Base-by-base conservation (phyloP, 768 basidiomycete species). In the Hortiboletus campestris region DNA sequence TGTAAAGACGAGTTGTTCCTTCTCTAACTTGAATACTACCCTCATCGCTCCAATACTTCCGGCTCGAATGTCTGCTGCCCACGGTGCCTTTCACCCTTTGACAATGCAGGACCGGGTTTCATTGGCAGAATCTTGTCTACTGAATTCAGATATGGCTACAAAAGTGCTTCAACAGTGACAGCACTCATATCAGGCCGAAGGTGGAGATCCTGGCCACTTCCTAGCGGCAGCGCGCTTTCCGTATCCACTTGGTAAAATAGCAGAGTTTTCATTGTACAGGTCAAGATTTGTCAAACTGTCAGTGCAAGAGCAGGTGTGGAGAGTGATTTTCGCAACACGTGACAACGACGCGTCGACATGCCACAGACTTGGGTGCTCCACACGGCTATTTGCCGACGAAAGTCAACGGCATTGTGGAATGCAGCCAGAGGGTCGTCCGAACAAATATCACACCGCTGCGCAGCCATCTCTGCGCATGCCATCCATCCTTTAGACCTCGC, bases 321-420 rank as follows among this genome's bases (percentile, higher is more conserved):
- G 22, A 46, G 42, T 67, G 66, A 63, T 53, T 69, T 69, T 64
- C 17, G 46, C 32, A 52, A 53, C 68, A 71, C 67, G 68, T 71
- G 68, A 71, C 25, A 39, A 38, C 19, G 46, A 58, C 61, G 54
- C 67, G 60, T 57, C 20, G 35, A 43, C 40, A 49, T 45, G 45
- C 46, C 50, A 54, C 31, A 11, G 16, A 3, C n/a, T 32, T n/a
- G 22, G 20, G 38, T 31, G 42, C 19, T 42, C 40, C 51, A 55
- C 46, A 38, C 47, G 52, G 49, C 51, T 56, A 55, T 47, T 62
- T 69, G 64, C 69, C 62, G 69, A 61, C 51, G 22, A 32, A 28
- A 42, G 35, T 53, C 55, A 56, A 57, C 67, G 67, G 64, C 67
- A 62, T 66, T 22, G 32, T 57, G 63, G 52, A 67, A 60, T 59